Base-by-base conservation (phyloP, 2,329 filamentous ascomycete genomes). In the Pseudogymnoascus sp. region DNA sequence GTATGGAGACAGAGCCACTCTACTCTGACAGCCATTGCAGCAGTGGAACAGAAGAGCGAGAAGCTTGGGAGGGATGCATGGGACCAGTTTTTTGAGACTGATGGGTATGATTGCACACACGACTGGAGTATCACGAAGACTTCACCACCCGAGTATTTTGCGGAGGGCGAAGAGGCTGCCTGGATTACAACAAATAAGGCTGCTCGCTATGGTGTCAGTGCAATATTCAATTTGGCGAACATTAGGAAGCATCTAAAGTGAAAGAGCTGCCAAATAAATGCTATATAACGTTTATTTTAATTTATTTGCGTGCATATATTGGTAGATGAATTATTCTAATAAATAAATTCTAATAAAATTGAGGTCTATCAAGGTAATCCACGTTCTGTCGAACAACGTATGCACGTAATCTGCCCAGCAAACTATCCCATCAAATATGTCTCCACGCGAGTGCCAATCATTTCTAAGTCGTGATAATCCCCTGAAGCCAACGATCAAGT, bases 401-500 rank as follows among this genome's bases (percentile, higher is more conserved):
- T 27, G 5, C 7, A 48, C 42, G 29, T n/a, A 27, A 48, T 4
- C 12, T 25, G 21, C 12, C 25, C 8, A 27, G n/a, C 9, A 55
- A 3, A 31, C n/a, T 31, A 18, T 18, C 13, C 21, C 48, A 12
- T 8, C 15, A 35, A 33, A 27, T 21, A 5, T 35, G 35, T 35
- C 21, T 55, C 8, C 4, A 18, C n/a, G 12, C 7, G n/a, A 18
- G n/a, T 18, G 9, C 3, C 5, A 33, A 15, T 9, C 3, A 33
- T 35, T 60, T 10, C 64, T 58, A 5, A 72, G 59, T 39, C 65
- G 52, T 31, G 35, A 67, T 64, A 0, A 66, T 70, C 13, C 62
- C 64, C 39, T 65, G 61, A 58, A 72, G 60, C 67, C 70, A 72
- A 21, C 69, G 64, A 31, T 69, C 68, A 7, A 73, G 61, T 60